Evolutionary conservation across 495 filamentous ascomycete genomes (phyloP), one percentile per base, ranked within the genome.

Genomic region (Talaromyces proteolyticus): DNA sequence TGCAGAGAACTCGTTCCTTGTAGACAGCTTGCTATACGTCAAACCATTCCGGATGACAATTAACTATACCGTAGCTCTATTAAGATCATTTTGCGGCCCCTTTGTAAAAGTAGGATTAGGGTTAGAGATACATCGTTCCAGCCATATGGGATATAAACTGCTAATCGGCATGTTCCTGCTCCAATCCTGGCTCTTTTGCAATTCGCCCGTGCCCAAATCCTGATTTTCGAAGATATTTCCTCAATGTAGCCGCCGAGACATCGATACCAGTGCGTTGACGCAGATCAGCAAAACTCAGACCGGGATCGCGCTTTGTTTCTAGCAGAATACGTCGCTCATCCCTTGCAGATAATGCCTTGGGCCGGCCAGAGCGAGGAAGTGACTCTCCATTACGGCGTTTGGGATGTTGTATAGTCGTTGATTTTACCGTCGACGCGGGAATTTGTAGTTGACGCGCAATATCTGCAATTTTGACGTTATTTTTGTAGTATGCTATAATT

Each of bases 141-240:
- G n/a, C n/a, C n/a, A n/a, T n/a, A n/a, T n/a, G n/a, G n/a, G n/a
- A n/a, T n/a, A n/a, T n/a, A n/a, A n/a, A n/a, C n/a, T n/a, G n/a
- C n/a, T n/a, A n/a, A n/a, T n/a, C 68, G 57, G 57, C 56, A 44
- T 62, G 25, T 29, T 29, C 26, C 12, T 29, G 6, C 12, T 29
- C 12, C 26, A 29, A 29, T 29, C 12, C 6, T 6, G 26, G 26
- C 26, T 12, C 12, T 29, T 29, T 29, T 29, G 26, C 26, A 29
- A 12, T 12, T 29, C 12, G 5, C 26, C 26, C 5, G 12, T 29
- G 26, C 26, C 26, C 26, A 29, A 6, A 29, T 29, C 26, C 26
- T 6, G 26, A 29, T 29, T 29, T 29, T 6, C 12, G 26, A 29
- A 29, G 26, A 29, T 29, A 29, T 6, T 29, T 29, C 26, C 12